Conservation (phyloP, 495 filamentous ascomycete genomes). For the Penicillium crystallinum region DNA sequence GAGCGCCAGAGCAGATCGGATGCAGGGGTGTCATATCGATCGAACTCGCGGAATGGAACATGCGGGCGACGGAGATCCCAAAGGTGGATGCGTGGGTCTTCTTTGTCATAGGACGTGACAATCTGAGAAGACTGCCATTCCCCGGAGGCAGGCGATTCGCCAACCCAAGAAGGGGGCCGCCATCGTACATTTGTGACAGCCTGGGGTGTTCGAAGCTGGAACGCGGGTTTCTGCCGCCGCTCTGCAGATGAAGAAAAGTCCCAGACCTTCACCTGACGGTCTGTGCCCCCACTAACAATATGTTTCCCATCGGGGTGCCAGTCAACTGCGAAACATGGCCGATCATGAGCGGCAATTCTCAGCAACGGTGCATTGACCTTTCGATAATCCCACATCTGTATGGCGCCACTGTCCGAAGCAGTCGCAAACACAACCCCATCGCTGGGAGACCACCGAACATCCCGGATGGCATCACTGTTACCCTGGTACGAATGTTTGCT, state of each 20-base stretch:
- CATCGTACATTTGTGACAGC: constrained; percentile 75
- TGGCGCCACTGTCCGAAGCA: constrained; percentile 76
- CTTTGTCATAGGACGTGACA: constrained; percentile 61
- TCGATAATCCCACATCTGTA: constrained; percentile 68
- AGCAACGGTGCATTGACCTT: constrained; percentile 54
- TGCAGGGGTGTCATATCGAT: constrained; percentile 64
- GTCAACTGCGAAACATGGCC: constrained; percentile 73
- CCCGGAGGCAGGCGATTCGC: constrained; percentile 57
- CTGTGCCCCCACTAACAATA: constrained; percentile 75
- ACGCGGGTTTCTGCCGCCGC: constrained; percentile 70
- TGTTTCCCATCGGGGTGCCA: constrained; percentile 97
- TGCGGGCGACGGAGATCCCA: constrained; percentile 90
- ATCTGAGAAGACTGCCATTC: constrained; percentile 64
- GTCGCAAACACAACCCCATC: constrained; percentile 85
- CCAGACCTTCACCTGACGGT: constrained; percentile 87
- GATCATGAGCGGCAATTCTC: constrained; percentile 80
- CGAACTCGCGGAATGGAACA: constrained; percentile 81
- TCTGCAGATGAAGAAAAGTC: constrained; percentile 74
- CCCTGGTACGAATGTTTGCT: constrained; percentile 55
- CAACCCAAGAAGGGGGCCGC: constrained; percentile 75
- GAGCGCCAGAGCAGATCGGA: constrained; percentile 85
- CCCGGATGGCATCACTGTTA: constrained; percentile 74
- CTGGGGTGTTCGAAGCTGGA: constrained; percentile 56
- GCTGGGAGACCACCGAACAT: constrained; percentile 83
- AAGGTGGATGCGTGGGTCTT: constrained; percentile 69